phyloP scores from a whole-genome alignment of 352 stramenopile genomes.

The Pythium pyrilobum region DNA sequence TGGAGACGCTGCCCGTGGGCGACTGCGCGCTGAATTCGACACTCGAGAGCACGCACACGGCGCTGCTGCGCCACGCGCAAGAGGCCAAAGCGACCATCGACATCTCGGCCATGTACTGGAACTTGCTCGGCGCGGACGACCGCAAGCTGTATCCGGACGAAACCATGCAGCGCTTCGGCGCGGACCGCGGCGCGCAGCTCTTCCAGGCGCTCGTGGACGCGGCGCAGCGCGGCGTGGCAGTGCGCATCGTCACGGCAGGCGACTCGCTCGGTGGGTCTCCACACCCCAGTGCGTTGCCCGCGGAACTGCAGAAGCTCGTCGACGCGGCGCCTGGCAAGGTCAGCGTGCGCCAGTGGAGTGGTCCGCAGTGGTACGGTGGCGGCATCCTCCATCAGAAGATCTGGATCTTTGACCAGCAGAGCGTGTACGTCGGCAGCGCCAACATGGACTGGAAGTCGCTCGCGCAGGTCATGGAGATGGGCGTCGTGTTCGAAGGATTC shows the following conservation, averaged over 20 bases:
- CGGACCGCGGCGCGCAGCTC: slow-evolving; percentile 44
- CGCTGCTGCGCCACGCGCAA: slow-evolving; percentile 36
- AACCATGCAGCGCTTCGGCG: slow-evolving; percentile 58
- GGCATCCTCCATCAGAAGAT: slow-evolving; percentile 84
- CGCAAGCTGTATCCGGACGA: slow-evolving; percentile 37
- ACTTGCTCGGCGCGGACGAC: slow-evolving; percentile 58
- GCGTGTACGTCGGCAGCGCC: slow-evolving; percentile 73
- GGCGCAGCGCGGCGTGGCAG: slow-evolving; percentile 37
- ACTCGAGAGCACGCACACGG: slow-evolving; percentile 40
- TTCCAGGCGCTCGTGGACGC: slow-evolving; percentile 48
- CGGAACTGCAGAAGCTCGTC: slow-evolving; percentile 48
- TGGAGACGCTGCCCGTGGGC: slow-evolving; percentile 66
- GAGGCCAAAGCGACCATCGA: slow-evolving; percentile 47
- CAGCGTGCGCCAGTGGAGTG: slow-evolving; percentile 55
- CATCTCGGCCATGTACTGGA: slow-evolving; percentile 86
- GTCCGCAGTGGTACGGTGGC: slow-evolving; percentile 60
- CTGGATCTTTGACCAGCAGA: slow-evolving; percentile 58
- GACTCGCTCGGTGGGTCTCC: slow-evolving; percentile 12
- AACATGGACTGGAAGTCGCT: slow-evolving; percentile 89
- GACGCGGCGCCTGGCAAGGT: slow-evolving; percentile 28
- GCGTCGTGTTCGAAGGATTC: slow-evolving; percentile 54
- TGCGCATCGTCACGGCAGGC: slow-evolving; percentile 50
- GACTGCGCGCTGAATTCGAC: slow-evolving; percentile 40
- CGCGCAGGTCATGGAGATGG: slow-evolving; percentile 82
- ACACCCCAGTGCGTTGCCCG: slow-evolving; percentile 26